Evolutionary conservation across 257 asterid genomes (phyloP).

Genomic region (Sherardia arvensis): DNA sequence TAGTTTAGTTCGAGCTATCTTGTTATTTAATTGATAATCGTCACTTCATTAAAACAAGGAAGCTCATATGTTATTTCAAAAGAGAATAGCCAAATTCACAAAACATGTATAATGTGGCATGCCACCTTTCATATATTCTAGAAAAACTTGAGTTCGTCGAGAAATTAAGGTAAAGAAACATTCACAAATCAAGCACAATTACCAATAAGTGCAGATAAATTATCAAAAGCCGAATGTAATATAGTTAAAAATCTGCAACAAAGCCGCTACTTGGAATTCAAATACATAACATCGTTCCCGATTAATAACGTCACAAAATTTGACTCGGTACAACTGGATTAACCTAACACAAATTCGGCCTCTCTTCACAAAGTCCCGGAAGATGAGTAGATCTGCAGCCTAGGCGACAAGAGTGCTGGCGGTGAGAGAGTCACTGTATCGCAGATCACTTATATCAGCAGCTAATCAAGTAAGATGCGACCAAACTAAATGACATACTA

Average conservation of each 20-base stretch:
- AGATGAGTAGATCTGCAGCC: background rate
- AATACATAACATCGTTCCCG: background rate
- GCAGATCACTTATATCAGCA: background rate
- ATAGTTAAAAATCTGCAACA: background rate
- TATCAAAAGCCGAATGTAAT: background rate
- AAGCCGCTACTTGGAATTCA: background rate
- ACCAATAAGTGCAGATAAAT: too few species aligned
- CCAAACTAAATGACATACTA: too few species aligned
- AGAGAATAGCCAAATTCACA: too few species aligned
- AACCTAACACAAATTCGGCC: background rate
- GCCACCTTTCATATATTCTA: too few species aligned
- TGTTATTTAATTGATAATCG: too few species aligned
- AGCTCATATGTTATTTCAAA: too few species aligned
- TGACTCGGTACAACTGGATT: slow-evolving; percentile 2
- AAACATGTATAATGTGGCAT: too few species aligned
- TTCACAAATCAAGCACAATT: too few species aligned
- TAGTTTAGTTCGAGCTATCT: too few species aligned
- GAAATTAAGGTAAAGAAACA: background rate
- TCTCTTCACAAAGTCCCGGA: background rate
- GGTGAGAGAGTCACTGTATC: slow-evolving; percentile 74
- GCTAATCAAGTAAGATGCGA: background rate
- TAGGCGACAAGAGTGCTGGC: slow-evolving; percentile 86
- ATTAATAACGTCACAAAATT: slow-evolving; percentile 12
- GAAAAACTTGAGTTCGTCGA: too few species aligned
- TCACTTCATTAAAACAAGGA: too few species aligned